Base-by-base conservation (phyloP, 768 basidiomycete genomes). In the Dioszegia aurantiaca region DNA sequence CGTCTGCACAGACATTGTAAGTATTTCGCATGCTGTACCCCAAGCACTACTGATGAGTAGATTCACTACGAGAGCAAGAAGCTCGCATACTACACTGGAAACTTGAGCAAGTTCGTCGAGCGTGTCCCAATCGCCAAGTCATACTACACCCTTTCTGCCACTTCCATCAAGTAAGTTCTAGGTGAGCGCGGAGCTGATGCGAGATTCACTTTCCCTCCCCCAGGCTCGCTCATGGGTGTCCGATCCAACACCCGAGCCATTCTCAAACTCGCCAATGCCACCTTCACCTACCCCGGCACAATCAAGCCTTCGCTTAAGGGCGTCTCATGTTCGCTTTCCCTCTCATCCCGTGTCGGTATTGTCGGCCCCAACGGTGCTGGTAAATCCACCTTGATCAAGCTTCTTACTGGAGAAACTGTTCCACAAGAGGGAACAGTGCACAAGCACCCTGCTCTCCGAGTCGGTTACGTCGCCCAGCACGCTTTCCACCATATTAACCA, bases 31-130 rank as follows among this genome's bases (percentile, higher is more conserved):
- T 53, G 30, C 10, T 4, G 8, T 4, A 10, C 27, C 16, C 59
- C 28, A 39, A 19, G 8, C n/a, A 16, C 14, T 37, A 37, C 51
- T 53, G 11, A 53, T 16, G 21, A 14, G 8, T 39, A 66, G 64
- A 91, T 97, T 62, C 93, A 95, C 80, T 98, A 95, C 79, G 92
- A 95, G 80, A 79, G 80, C 55, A 98, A 98, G 81, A 94, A 92
- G 87, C 86, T 98, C 63, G 90, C 86, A 43, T 94, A 91, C 80
- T 97, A 97, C 78, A 85, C 84, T 30, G 93, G 93, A 56, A 94
- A 94, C 78, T 84, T 98, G 31, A 89, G 89, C 39, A 79, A 83
- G 28, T 97, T 98, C 76, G 93, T 95, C 54, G 86, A 83, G 70
- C 83, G 84, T 63, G 89, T 91, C 64, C 93, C 93, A 2, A 88